Conservation (phyloP, 2,329 filamentous ascomycete species). For the Exophiala sp. region DNA sequence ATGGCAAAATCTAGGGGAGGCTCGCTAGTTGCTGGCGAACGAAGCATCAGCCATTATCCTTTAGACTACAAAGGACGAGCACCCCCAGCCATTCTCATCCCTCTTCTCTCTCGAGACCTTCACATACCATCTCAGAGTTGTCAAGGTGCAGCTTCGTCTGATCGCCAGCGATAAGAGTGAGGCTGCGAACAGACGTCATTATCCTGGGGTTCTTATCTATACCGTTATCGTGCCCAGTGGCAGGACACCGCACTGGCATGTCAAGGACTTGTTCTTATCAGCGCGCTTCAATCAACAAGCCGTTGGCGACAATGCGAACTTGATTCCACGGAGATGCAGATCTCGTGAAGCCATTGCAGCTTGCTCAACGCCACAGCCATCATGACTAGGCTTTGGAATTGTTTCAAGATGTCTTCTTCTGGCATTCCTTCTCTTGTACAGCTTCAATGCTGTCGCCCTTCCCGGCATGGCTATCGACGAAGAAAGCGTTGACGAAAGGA, state of each 20-base stretch:
- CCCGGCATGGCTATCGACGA: slow-evolving; percentile 17
- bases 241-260: no score
- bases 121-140: no score
- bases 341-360: background rate
- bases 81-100: no score
- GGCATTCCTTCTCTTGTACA: background rate
- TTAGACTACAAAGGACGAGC: no score
- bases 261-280: slow-evolving; percentile 1
- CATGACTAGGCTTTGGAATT: background rate
- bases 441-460: slow-evolving; percentile 3
- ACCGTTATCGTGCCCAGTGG: background rate
- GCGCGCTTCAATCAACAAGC: background rate
- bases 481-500: slow-evolving; percentile 18
- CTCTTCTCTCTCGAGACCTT: no score
- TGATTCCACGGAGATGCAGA: slow-evolving; percentile 15
- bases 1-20: no score
- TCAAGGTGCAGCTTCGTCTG: no score
- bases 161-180: background rate
- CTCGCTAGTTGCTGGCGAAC: no score
- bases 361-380: background rate
- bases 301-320: background rate
- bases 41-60: no score
- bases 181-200: background rate
- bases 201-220: background rate
- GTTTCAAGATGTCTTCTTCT: background rate